phyloP scores from a whole-genome alignment of 768 basidiomycete genomes.

The Exidia glandulosa region DNA sequence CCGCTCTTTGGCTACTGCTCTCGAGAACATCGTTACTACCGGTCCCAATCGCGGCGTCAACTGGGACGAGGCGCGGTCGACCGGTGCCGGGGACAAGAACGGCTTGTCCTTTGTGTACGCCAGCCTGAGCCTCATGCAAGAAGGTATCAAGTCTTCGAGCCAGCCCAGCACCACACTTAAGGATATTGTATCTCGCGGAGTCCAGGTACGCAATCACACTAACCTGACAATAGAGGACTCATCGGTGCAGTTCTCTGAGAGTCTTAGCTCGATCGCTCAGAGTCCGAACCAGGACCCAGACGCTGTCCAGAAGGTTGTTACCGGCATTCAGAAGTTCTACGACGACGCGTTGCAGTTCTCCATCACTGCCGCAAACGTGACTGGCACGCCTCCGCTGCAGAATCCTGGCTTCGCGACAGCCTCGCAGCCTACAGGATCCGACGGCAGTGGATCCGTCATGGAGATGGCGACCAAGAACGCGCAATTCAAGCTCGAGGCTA shows the following conservation, averaged over 20 bases:
- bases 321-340: not conserved
- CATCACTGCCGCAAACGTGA: not conserved
- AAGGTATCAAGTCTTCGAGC: not conserved
- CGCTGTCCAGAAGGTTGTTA: not conserved
- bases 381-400: not conserved
- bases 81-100: not conserved
- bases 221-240: not conserved
- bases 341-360: not conserved
- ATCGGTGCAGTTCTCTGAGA: not conserved
- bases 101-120: not conserved
- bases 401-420: not conserved
- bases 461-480: not conserved
- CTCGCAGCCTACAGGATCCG: not conserved
- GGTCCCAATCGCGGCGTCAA: not conserved
- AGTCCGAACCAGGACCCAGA: not conserved
- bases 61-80: not conserved
- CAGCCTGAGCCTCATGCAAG: not conserved
- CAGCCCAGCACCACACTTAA: not conserved
- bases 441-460: not conserved
- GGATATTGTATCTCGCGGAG: not conserved
- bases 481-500: not conserved
- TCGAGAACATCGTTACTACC: not conserved
- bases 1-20: not conserved
- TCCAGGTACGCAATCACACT: not conserved
- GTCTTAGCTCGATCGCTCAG: no score